Base-by-base conservation (phyloP, 2,329 filamentous ascomycete species). In the Rutstroemia sp. region DNA sequence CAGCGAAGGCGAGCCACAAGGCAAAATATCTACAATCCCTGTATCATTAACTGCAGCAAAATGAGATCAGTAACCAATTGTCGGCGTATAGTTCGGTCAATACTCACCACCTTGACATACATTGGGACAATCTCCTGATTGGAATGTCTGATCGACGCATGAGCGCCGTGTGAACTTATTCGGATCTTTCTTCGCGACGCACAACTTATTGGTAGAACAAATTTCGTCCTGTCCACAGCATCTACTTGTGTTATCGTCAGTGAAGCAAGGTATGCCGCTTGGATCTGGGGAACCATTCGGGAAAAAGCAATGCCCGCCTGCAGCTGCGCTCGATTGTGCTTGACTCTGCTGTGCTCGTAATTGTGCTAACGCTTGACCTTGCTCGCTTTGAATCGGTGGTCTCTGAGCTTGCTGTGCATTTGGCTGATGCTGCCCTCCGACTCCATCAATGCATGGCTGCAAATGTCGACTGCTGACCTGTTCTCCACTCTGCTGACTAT, bases 181-280 rank as follows among this genome's bases (percentile, higher is more conserved):
- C n/a, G 45, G 8, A 25, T 54, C 52, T 4, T 34, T 49, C 23
- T 61, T 60, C 12, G 50, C 39, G n/a, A 59, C 58, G 45, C 60
- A 62, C 5, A 62, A 40, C 19, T 58, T 59, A 34, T 62, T 62
- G 6, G 54, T 58, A 6, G 60, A 60, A 40, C 60, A 62, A 30
- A 58, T 46, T 21, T 62, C 57, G 16, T 59, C 49, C 12, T 46
- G 47, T 36, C 51, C 51, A 45, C 60, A 62, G 44, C 60, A 62
- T 47, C 49, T 54, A 51, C 60, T 62, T 48, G 46, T 19, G 5
- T 25, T 36, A 39, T 59, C 40, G 21, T 47, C 46, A 21, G 45
- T 42, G 19, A 62, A 58, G 51, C 58, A 62, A 42, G 60, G 60
- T 14, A 59, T 38, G 50, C 60, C 58, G 38, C 53, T 54, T 2